Base-by-base conservation (phyloP, 2,329 filamentous ascomycete species). In the Hypoxylon sp. region DNA sequence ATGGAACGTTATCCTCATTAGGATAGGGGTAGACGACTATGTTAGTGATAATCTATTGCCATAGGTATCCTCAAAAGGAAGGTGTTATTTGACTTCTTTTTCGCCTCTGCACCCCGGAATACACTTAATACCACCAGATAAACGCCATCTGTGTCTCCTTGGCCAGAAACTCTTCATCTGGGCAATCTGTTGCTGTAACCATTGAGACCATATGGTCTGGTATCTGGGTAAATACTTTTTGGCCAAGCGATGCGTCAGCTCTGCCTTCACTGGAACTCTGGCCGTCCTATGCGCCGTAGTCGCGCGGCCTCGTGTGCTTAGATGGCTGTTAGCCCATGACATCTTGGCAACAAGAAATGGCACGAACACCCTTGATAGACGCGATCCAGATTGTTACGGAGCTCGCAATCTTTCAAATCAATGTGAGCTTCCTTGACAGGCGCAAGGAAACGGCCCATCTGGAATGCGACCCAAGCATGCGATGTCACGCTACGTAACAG, bases 61-160 rank as follows among this genome's bases (percentile, higher is more conserved):
- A 51, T 22, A n/a, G 7, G 31, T 25, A 5, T 50, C 67, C 55
- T 1, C 6, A 61, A 66, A n/a, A 58, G 60, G 67, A 70, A 70
- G 67, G 67, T 70, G 33, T 53, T 30, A 64, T 13, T 10, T 13
- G 14, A 49, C 13, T 46, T 51, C 33, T 35, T 25, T 55, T 58
- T 64, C 56, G 60, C 48, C 60, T 67, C 60, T 69, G 44, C 48
- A 66, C 63, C 56, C 60, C 63, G 50, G 55, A 53, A 61, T 49
- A 63, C 37, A 57, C 35, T 11, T 13, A 50, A 66, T 64, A 61
- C 44, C n/a, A 48, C 40, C 25, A 27, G 10, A n/a, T 25, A 31
- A 7, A 14, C 42, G 17, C 11, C 25, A 44, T 17, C 42, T 6
- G n/a, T 25, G n/a, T 13, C 30, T 31, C 58, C 14, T 10, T 49